Evolutionary conservation across 139 green algal genomes (phyloP).

Genomic region (Eudorina sp.): DNA sequence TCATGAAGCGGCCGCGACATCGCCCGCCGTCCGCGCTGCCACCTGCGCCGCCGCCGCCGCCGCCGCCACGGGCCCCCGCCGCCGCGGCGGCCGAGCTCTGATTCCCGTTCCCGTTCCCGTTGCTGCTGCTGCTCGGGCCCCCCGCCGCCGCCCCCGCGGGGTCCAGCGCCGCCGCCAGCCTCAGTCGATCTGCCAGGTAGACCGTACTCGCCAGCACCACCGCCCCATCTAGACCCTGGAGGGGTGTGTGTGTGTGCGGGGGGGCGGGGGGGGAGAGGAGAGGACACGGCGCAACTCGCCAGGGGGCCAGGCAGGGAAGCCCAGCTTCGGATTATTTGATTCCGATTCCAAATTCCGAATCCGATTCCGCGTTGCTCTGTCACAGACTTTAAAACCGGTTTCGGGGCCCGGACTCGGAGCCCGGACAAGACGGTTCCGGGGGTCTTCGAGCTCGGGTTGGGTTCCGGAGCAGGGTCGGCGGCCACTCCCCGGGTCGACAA

Average conservation of each 20-base stretch:
- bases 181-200: constrained; percentile 57
- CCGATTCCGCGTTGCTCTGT: no score
- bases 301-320: no score
- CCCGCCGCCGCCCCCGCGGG: neutral
- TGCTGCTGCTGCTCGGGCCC: neutral
- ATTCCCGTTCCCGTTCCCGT: neutral
- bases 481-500: no score
- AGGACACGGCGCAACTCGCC: no score
- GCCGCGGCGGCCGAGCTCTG: neutral
- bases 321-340: no score
- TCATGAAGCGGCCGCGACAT: constrained; percentile 55
- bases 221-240: constrained; percentile 66
- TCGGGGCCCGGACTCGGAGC: no score
- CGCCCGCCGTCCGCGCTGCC: neutral
- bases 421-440: no score
- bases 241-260: no score
- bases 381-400: no score
- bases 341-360: no score
- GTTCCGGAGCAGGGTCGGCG: no score
- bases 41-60: neutral
- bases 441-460: no score
- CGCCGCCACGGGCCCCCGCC: neutral
- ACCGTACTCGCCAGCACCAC: constrained; percentile 68
- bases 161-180: constrained; percentile 54
- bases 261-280: neutral